These are phyloP conservation scores for Aspergillus alliaceus DNA, from an alignment of 2,329 filamentous ascomycete species.

Conservation along the genomic window DNA sequence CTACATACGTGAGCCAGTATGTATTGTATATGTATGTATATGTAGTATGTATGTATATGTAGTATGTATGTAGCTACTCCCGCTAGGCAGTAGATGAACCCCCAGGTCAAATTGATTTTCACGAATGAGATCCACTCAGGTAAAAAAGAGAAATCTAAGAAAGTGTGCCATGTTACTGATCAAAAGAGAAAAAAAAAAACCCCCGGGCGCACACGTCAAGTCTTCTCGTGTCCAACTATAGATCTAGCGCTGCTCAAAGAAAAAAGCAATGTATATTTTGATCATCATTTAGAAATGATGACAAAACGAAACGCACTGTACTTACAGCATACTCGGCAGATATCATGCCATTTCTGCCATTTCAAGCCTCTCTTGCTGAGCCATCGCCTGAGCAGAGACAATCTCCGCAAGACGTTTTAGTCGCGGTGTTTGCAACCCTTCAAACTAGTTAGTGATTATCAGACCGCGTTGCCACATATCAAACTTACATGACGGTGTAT, in stretches of 20 bases:
- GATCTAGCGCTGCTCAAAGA: slow-evolving; percentile 47
- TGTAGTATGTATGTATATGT: neutral
- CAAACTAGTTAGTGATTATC: slow-evolving; percentile 30
- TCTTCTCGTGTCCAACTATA: neutral
- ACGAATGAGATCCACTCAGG: neutral
- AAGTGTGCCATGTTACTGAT: no score
- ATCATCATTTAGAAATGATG: slow-evolving; percentile 27
- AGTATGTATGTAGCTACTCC: neutral
- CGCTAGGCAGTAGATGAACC: neutral
- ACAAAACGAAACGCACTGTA: slow-evolving; percentile 23
- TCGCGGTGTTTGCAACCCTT: slow-evolving; percentile 92
- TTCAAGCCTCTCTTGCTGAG: slow-evolving; percentile 85
- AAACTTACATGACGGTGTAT: slow-evolving; percentile 89
- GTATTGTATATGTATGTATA: no score
- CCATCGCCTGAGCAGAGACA: slow-evolving; percentile 92
- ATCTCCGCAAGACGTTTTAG: slow-evolving; percentile 97
- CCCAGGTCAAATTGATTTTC: neutral
- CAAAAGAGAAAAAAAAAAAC: no score
- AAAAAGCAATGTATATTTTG: slow-evolving; percentile 6
- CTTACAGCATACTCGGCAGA: slow-evolving; percentile 28
- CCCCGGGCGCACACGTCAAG: no score
- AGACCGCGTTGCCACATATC: neutral
- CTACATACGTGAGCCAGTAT: no score
- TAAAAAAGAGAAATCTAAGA: neutral
- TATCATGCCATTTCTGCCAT: slow-evolving; percentile 28